phyloP scores from a whole-genome alignment of 2,329 filamentous ascomycete species.

The Acrocalymma vagum region DNA sequence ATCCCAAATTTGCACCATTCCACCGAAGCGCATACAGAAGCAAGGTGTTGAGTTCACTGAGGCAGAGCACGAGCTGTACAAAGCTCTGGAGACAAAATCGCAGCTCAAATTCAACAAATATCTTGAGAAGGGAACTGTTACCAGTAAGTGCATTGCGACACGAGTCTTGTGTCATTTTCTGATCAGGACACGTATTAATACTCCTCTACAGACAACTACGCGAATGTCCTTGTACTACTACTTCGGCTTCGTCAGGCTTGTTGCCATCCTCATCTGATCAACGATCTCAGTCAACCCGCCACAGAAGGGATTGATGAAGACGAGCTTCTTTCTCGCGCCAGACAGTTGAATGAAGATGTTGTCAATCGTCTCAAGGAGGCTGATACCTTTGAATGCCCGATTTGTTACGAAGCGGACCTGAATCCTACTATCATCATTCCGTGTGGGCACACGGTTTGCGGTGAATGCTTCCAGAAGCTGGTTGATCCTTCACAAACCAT shows the following conservation, averaged over 20 bases:
- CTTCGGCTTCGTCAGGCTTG: slow-evolving; percentile 82
- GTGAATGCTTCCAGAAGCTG: slow-evolving; percentile 77
- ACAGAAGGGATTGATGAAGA: slow-evolving; percentile 64
- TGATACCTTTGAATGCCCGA: slow-evolving; percentile 77
- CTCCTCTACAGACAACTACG: slow-evolving; percentile 66
- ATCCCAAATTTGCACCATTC: slow-evolving; percentile 75
- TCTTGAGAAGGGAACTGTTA: slow-evolving; percentile 72
- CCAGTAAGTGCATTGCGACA: slow-evolving; percentile 53
- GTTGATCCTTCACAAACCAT: slow-evolving; percentile 67
- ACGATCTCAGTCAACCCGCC: slow-evolving; percentile 71
- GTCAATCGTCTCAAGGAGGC: slow-evolving; percentile 70
- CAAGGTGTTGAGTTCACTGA: slow-evolving; percentile 72
- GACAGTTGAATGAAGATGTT: slow-evolving; percentile 66
- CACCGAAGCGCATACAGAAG: slow-evolving; percentile 69
- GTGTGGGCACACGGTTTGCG: slow-evolving; percentile 83
- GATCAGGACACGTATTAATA: slow-evolving; percentile 7
- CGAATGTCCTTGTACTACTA: slow-evolving; percentile 80
- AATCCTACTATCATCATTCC: slow-evolving; percentile 83
- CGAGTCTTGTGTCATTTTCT: not conserved
- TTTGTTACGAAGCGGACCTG: slow-evolving; percentile 78
- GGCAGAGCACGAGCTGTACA: slow-evolving; percentile 72
- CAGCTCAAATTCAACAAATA: slow-evolving; percentile 80
- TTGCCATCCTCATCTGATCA: slow-evolving; percentile 78
- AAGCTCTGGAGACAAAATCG: slow-evolving; percentile 70
- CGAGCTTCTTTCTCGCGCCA: slow-evolving; percentile 70